Conservation (phyloP, 1,284 basidiomycete species). For the Cryptococcus hybrid region DNA sequence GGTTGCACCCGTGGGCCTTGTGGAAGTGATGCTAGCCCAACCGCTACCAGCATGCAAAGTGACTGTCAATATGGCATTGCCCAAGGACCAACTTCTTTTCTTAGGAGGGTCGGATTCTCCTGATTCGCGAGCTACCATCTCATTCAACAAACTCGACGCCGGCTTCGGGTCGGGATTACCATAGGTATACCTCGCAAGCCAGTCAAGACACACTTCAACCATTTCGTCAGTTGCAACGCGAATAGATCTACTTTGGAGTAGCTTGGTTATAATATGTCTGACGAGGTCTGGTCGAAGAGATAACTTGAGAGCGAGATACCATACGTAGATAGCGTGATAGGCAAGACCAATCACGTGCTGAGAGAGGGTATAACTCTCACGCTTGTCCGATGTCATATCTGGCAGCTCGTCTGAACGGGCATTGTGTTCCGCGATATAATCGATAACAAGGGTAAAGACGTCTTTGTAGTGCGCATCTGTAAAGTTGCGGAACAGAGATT, state of each 20-base stretch:
- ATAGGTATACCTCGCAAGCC: slow-evolving; percentile 93
- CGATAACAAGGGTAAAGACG: slow-evolving; percentile 91
- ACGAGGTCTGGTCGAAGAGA: slow-evolving; percentile 80
- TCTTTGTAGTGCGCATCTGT: slow-evolving; percentile 89
- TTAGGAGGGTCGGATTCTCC: slow-evolving; percentile 29
- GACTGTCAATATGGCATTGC: slow-evolving; percentile 83
- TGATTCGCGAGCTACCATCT: slow-evolving; percentile 54
- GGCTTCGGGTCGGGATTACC: slow-evolving; percentile 91
- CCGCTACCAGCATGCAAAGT: slow-evolving; percentile 70
- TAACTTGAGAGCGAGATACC: slow-evolving; percentile 91
- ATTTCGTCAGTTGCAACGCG: slow-evolving; percentile 76
- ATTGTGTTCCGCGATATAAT: slow-evolving; percentile 86
- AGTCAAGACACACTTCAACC: slow-evolving; percentile 97
- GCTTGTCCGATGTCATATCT: slow-evolving; percentile 58
- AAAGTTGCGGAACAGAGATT: slow-evolving; percentile 82
- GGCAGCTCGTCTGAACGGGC: slow-evolving; percentile 43
- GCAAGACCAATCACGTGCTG: slow-evolving; percentile 95
- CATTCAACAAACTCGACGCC: slow-evolving; percentile 72
- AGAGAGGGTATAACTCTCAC: slow-evolving; percentile 78
- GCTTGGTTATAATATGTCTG: slow-evolving; percentile 79
- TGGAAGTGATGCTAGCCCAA: slow-evolving; percentile 85
- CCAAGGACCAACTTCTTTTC: slow-evolving; percentile 78
- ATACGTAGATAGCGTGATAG: slow-evolving; percentile 89
- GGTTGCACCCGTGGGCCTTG: slow-evolving; percentile 86
- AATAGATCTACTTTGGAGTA: slow-evolving; percentile 83